Evolutionary conservation across 257 asterid genomes (phyloP).

Genomic region (Rauvolfia tetraphylla): DNA sequence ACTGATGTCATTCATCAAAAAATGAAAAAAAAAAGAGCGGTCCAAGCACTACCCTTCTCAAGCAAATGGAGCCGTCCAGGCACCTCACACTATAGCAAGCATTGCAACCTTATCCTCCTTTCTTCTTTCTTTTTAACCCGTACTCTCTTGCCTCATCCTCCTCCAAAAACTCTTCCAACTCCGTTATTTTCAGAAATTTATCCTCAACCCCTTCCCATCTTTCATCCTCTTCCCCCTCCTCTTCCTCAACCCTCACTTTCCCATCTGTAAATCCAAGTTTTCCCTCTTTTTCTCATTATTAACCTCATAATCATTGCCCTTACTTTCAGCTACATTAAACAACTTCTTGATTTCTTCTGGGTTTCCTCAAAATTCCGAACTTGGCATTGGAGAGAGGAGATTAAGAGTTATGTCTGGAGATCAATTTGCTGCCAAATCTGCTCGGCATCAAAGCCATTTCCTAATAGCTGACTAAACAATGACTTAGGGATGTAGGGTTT

Average conservation of each 20-base stretch:
- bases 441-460: conserved; percentile 65
- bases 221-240: conserved; percentile 24
- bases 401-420: conserved; percentile 74
- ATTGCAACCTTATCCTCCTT: no score
- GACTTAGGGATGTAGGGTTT: conserved; percentile 60
- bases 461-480: conserved; percentile 47
- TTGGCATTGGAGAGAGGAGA: no score
- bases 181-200: conserved; percentile 77
- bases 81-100: no score
- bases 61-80: no score
- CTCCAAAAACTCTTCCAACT: conserved; percentile 64
- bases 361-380: conserved; percentile 58
- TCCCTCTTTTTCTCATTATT: conserved; percentile 14
- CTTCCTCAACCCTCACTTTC: conserved; percentile 19
- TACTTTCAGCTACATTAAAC: conserved; percentile 28
- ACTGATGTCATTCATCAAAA: no score
- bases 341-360: conserved; percentile 43
- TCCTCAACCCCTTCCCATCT: no score
- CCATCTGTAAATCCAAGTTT: conserved; percentile 4
- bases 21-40: no score
- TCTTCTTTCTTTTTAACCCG: conserved; percentile 50
- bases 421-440: conserved; percentile 98
- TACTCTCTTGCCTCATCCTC: conserved; percentile 77
- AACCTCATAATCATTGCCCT: not conserved
- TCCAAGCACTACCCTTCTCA: conserved; percentile 24